Evolutionary conservation across 768 basidiomycete genomes (phyloP), one percentile per base, ranked within the genome.

Genomic region (Mycena kentingensis): DNA sequence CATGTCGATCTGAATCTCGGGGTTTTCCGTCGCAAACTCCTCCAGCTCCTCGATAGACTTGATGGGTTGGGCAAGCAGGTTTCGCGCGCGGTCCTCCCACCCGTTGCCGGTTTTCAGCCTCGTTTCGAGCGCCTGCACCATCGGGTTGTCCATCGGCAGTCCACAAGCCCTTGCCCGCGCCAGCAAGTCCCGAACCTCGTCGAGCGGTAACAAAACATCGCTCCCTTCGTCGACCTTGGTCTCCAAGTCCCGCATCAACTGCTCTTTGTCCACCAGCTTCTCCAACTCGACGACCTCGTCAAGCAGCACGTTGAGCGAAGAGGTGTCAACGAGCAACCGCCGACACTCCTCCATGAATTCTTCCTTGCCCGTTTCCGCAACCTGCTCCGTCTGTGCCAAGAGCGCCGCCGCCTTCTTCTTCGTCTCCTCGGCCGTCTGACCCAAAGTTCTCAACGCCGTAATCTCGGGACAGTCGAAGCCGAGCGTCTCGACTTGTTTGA

Each of bases 381-480:
- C 74, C 6, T 65, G 53, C 10, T 68, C 64, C 1, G 73, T 71
- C 1, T 77, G 66, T 36, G 69, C 65, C 42, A 92, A 77, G 10
- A 91, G 65, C 7, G 65, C 58, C 13, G 67, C 66, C 5, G 88
- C 87, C 65, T 80, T 81, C 43, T 66, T 61, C 60, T 80, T 83
- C 41, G 80, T 79, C 31, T 83, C 81, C 61, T 90, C 86, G 5
- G 88, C 85, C 53, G 83, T 80, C 39, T 78, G 70, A 6, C 79
- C 83, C 32, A 90, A 70, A 15, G 62, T 67, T 41, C 73, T 76
- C 25, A 92, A 77, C 5, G 71, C 64, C 12, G 65, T 70, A 25
- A 93, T 86, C 68, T 97, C 94, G 4, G 81, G 80, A 39, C 85
- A 81, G 55, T 96, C 92, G 60, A 97, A 97, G 0, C 92, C 91